Conservation (phyloP, 139 green algal genomes). For the Limnomonas spitsbergensis region DNA sequence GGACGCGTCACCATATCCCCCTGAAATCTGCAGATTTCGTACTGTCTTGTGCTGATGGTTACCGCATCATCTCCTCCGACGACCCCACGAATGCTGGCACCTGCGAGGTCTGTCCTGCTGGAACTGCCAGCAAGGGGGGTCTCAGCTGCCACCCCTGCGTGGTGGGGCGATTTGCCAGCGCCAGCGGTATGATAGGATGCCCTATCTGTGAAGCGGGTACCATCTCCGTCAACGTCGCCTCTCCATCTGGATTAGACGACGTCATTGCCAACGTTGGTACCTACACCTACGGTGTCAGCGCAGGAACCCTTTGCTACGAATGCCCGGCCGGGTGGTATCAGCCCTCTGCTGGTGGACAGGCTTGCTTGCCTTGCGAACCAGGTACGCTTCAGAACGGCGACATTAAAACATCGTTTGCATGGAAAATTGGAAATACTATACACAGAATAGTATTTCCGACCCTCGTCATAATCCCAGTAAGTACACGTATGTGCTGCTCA, state of each 20-base stretch:
- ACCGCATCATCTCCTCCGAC: background rate
- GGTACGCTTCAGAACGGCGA: background rate
- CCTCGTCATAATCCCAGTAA: too few relatives aligned
- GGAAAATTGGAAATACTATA: too few relatives aligned
- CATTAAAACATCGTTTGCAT: background rate
- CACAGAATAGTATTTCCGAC: too few relatives aligned
- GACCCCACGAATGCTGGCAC: background rate
- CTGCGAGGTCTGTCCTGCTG: constrained; percentile 1
- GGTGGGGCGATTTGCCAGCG: background rate
- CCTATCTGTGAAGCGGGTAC: background rate
- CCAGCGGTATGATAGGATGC: background rate
- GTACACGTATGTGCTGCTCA: background rate
- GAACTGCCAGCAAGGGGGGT: background rate
- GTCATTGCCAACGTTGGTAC: background rate
- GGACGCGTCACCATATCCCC: too few relatives aligned
- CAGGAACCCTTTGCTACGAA: background rate
- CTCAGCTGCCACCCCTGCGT: constrained; percentile 9
- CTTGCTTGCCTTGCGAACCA: constrained; percentile 14
- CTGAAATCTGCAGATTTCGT: constrained; percentile 8
- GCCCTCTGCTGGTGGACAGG: constrained; percentile 1
- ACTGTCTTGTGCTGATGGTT: constrained; percentile 7
- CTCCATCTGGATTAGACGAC: background rate
- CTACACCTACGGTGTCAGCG: constrained; percentile 7
- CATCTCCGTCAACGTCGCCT: constrained; percentile 3
- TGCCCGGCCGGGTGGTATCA: constrained; percentile 20